A percentile compares a stretch with the other conserved stretches of the same genome.
phyloP scores from a whole-genome alignment of 2,329 filamentous ascomycete genomes.

The Fusarium nodosum region DNA sequence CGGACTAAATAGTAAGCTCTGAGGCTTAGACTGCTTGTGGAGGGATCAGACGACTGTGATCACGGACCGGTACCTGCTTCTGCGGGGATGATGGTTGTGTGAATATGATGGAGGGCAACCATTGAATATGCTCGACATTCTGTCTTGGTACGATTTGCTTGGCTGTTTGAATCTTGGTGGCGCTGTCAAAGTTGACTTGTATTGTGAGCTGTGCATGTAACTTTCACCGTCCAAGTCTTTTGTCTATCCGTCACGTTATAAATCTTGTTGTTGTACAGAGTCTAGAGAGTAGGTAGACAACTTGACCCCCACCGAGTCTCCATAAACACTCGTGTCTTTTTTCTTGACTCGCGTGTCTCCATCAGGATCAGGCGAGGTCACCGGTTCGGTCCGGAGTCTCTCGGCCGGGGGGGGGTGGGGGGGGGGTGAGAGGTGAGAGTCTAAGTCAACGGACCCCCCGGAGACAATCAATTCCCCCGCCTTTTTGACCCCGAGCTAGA shows the following conservation, averaged over 20 bases:
- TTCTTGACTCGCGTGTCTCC: conserved; percentile 11
- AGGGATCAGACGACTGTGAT: conserved; percentile 46
- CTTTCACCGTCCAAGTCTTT: conserved; percentile 21
- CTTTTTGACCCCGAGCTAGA: conserved; percentile 22
- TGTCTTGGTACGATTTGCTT: neutral
- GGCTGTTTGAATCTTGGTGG: conserved; percentile 14
- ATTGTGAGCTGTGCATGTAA: neutral
- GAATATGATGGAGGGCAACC: conserved; percentile 35
- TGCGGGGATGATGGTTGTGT: conserved; percentile 28
- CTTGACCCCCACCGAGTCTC: conserved; percentile 24
- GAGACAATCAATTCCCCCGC: conserved; percentile 10
- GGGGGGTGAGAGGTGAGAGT: conserved; percentile 18
- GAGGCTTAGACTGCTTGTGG: conserved; percentile 13
- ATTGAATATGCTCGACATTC: conserved; percentile 29
- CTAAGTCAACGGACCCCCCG: conserved; percentile 18
- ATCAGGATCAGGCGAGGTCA: conserved; percentile 9
- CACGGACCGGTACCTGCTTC: conserved; percentile 47
- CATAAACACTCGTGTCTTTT: conserved; percentile 8
- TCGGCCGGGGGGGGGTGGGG: conserved; percentile 47
- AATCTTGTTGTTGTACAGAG: too few species aligned
- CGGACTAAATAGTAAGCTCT: neutral
- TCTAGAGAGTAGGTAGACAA: too few species aligned
- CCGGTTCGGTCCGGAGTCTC: conserved; percentile 47
- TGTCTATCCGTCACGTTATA: neutral
- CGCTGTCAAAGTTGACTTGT: neutral